phyloP scores from a whole-genome alignment of 768 basidiomycete genomes.

The Tulasnella sp. region DNA sequence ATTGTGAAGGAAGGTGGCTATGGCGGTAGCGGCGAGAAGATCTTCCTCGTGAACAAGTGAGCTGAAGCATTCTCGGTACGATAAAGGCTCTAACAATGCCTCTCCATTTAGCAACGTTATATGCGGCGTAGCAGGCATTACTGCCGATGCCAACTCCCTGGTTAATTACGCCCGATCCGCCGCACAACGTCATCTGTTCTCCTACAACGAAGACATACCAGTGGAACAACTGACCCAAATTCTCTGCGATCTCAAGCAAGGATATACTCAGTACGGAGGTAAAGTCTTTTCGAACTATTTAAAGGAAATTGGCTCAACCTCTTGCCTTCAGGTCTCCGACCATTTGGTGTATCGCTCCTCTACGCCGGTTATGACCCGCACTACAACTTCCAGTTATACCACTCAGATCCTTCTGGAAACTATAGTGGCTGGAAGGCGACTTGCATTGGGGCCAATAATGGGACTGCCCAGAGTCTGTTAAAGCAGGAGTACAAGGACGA shows the following conservation, averaged over 20 bases:
- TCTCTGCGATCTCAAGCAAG: slow-evolving; percentile 96
- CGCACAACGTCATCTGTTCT: slow-evolving; percentile 82
- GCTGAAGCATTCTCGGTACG: slow-evolving; percentile 26
- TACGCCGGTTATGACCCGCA: slow-evolving; percentile 97
- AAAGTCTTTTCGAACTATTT: slow-evolving; percentile 30
- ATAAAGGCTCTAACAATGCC: not conserved
- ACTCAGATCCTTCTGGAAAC: slow-evolving; percentile 97
- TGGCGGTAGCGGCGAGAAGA: slow-evolving; percentile 97
- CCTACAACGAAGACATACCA: slow-evolving; percentile 96
- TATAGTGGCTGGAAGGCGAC: slow-evolving; percentile 98
- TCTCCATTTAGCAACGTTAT: slow-evolving; percentile 73
- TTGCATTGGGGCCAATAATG: slow-evolving; percentile 97
- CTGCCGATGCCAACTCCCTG: slow-evolving; percentile 95
- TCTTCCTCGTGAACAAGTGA: slow-evolving; percentile 81
- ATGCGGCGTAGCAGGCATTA: slow-evolving; percentile 90
- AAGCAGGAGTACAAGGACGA: slow-evolving; percentile 99
- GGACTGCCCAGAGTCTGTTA: slow-evolving; percentile 88
- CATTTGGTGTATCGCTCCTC: slow-evolving; percentile 94
- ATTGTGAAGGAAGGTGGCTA: slow-evolving; percentile 82
- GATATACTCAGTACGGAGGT: slow-evolving; percentile 97
- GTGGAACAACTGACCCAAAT: slow-evolving; percentile 93
- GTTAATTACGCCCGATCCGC: slow-evolving; percentile 90
- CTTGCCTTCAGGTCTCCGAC: slow-evolving; percentile 71
- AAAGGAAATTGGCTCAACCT: not conserved
- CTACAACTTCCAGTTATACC: slow-evolving; percentile 95